phyloP scores from a whole-genome alignment of 208 protist genomes.

The Leishmania lainsoni region DNA sequence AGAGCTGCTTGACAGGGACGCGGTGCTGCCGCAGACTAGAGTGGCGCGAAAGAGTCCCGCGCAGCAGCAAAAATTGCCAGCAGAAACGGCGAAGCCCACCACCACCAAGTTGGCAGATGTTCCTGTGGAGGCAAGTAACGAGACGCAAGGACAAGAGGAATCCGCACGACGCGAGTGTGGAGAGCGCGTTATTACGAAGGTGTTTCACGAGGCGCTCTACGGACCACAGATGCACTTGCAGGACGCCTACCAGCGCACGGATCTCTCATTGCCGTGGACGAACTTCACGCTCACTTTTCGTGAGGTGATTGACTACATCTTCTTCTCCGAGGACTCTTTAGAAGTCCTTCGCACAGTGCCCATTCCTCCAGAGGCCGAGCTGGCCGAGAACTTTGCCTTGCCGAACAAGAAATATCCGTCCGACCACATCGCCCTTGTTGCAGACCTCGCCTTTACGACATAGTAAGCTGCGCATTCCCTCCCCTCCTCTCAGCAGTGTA shows the following conservation, averaged over 20 bases:
- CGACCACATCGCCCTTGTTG: slow-evolving; percentile 90
- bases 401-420: slow-evolving; percentile 88
- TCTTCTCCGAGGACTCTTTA: slow-evolving; percentile 60
- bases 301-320: slow-evolving; percentile 92
- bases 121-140: neutral
- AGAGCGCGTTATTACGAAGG: slow-evolving; percentile 33
- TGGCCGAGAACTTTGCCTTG: slow-evolving; percentile 80
- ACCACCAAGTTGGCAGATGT: neutral
- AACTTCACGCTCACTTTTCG: slow-evolving; percentile 91
- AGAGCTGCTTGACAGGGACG: slow-evolving; percentile 29
- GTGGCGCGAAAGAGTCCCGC: slow-evolving; percentile 18
- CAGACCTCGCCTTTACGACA: slow-evolving; percentile 51
- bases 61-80: neutral
- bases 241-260: slow-evolving; percentile 68
- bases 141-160: neutral
- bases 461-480: neutral
- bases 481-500: neutral
- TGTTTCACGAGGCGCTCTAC: slow-evolving; percentile 42
- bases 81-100: too few relatives aligned
- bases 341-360: slow-evolving; percentile 74
- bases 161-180: neutral
- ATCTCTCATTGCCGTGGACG: slow-evolving; percentile 75
- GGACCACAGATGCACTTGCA: slow-evolving; percentile 44
- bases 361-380: slow-evolving; percentile 74
- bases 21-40: slow-evolving; percentile 16